phyloP scores from a whole-genome alignment of 2,329 filamentous ascomycete species.

The Verticillium albo-atrum region DNA sequence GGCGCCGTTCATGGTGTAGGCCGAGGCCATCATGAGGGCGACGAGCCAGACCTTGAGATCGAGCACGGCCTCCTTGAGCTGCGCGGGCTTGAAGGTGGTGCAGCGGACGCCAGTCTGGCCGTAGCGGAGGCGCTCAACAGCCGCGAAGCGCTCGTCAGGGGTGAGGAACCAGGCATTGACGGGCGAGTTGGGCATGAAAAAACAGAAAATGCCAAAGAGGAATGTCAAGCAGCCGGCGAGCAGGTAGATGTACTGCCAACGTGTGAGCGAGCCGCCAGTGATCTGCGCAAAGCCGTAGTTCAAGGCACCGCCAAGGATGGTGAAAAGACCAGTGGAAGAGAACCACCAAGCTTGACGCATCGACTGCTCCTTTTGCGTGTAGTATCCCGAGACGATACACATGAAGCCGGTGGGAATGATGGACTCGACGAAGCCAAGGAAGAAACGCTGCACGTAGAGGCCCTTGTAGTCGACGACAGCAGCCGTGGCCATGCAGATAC shows the following conservation, averaged over 20 bases:
- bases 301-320: slow-evolving; percentile 57
- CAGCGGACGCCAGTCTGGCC: slow-evolving; percentile 62
- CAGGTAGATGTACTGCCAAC: slow-evolving; percentile 70
- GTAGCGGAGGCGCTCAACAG: slow-evolving; percentile 57
- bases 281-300: slow-evolving; percentile 68
- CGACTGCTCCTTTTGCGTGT: slow-evolving; percentile 62
- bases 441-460: slow-evolving; percentile 63
- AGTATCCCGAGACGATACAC: slow-evolving; percentile 57
- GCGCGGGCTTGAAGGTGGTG: slow-evolving; percentile 52
- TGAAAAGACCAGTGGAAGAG: slow-evolving; percentile 53
- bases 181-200: slow-evolving; percentile 61
- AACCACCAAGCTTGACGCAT: slow-evolving; percentile 66
- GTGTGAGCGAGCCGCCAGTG: slow-evolving; percentile 42
- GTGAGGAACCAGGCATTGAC: slow-evolving; percentile 66
- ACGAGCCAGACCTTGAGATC: slow-evolving; percentile 63
- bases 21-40: slow-evolving; percentile 63
- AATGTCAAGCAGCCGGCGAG: slow-evolving; percentile 60
- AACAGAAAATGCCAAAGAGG: slow-evolving; percentile 60
- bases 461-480: slow-evolving; percentile 60
- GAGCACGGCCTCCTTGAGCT: slow-evolving; percentile 52
- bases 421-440: slow-evolving; percentile 58
- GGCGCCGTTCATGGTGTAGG: slow-evolving; percentile 68
- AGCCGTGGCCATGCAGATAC: slow-evolving; percentile 64
- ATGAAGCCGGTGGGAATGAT: slow-evolving; percentile 64
- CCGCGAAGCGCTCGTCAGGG: slow-evolving; percentile 56